Percentiles rank a stretch among this genome's conserved stretches.
These are phyloP conservation scores for Holtermannia corniformis DNA, from an alignment of 768 basidiomycete species.

Conservation along the genomic window DNA sequence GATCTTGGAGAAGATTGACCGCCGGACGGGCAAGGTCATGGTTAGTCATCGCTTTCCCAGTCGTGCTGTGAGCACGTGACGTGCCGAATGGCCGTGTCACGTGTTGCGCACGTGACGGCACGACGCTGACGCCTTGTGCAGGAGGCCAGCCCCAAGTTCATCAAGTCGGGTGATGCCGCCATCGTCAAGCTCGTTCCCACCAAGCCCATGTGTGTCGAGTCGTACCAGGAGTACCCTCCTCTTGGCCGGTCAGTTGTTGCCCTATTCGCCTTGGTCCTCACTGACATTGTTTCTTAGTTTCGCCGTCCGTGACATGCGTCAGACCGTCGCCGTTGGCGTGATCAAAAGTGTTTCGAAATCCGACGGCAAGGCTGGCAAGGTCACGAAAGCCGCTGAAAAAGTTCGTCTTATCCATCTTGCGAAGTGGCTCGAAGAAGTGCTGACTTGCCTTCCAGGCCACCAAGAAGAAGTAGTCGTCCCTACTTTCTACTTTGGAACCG, in stretches of 20 bases:
- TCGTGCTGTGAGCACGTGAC: too few species aligned
- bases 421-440: too few species aligned
- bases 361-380: conserved; percentile 79
- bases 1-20: conserved; percentile 98
- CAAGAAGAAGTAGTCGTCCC: neutral
- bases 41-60: conserved; percentile 30
- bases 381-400: conserved; percentile 35
- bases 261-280: too few species aligned
- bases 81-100: conserved; percentile 7
- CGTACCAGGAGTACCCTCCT: conserved; percentile 95
- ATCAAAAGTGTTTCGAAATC: conserved; percentile 61
- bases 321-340: conserved; percentile 97
- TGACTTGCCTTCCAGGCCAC: too few species aligned
- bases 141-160: conserved; percentile 70
- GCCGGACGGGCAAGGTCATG: conserved; percentile 88
- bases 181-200: conserved; percentile 94
- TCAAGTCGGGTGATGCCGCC: conserved; percentile 99
- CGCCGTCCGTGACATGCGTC: conserved; percentile 99
- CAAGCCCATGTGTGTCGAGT: conserved; percentile 85
- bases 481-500: too few species aligned
- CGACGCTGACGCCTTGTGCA: neutral
- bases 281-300: conserved; percentile 44
- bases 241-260: conserved; percentile 62
- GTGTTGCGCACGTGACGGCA: too few species aligned
- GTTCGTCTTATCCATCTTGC: too few species aligned